A percentile compares a stretch with the other conserved stretches of the same genome.
These are phyloP conservation scores for Pseudonitzschia multiseries DNA, from an alignment of 108 stramenopile genomes.

Conservation along the genomic window DNA sequence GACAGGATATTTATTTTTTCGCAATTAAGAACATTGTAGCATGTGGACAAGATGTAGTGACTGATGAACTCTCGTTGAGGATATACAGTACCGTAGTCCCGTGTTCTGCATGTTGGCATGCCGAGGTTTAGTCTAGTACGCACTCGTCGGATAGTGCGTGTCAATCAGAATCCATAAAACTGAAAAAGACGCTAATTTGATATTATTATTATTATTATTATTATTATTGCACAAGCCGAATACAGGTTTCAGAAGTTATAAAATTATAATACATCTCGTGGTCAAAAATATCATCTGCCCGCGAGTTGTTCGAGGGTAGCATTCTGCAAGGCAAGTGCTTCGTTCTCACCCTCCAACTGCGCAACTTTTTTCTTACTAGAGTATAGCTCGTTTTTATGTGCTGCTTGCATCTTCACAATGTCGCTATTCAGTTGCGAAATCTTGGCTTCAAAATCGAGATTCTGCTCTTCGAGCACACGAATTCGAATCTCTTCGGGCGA, in stretches of 20 bases:
- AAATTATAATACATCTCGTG: background rate
- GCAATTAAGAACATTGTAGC: too few species aligned
- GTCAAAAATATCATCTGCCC: background rate
- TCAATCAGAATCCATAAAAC: too few species aligned
- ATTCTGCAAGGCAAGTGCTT: slow-evolving; percentile 29
- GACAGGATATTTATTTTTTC: too few species aligned
- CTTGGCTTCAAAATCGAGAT: slow-evolving; percentile 19
- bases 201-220: too few species aligned
- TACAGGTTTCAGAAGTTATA: background rate
- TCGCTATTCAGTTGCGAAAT: slow-evolving; percentile 39
- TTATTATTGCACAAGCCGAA: background rate
- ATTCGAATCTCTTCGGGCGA: slow-evolving; percentile 34
- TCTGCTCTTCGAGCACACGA: slow-evolving; percentile 32
- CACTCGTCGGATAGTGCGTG: too few species aligned
- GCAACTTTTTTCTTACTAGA: slow-evolving; percentile 34
- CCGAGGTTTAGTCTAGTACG: too few species aligned
- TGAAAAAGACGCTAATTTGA: too few species aligned
- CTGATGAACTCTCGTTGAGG: too few species aligned
- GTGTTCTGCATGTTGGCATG: too few species aligned
- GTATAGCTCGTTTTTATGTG: slow-evolving; percentile 46
- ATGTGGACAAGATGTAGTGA: too few species aligned
- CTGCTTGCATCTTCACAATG: slow-evolving; percentile 36
- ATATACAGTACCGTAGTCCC: too few species aligned
- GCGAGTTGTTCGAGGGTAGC: slow-evolving; percentile 2
- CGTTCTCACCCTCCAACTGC: slow-evolving; percentile 41